phyloP scores from a whole-genome alignment of 2,329 filamentous ascomycete species.

The Talaromyces islandicus region DNA sequence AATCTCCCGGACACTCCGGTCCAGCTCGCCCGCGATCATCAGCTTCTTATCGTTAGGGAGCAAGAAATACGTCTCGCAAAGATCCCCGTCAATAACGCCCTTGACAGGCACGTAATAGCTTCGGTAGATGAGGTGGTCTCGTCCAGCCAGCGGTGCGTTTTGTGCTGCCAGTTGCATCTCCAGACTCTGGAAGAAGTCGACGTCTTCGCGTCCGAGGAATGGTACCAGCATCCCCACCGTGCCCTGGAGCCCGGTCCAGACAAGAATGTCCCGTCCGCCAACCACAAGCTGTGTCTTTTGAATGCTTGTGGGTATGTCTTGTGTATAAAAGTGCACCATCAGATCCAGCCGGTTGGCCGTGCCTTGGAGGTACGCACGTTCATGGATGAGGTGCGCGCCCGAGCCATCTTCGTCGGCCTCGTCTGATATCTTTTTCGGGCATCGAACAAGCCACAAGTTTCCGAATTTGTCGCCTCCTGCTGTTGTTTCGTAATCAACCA shows the following conservation, averaged over 20 bases:
- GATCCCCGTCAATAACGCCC: constrained; percentile 91
- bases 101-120: constrained; percentile 96
- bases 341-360: constrained; percentile 77
- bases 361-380: constrained; percentile 83
- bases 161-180: constrained; percentile 83
- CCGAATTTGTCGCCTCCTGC: constrained; percentile 97
- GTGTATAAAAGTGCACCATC: constrained; percentile 81
- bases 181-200: constrained; percentile 94
- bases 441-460: constrained; percentile 88
- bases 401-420: constrained; percentile 89
- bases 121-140: constrained; percentile 93
- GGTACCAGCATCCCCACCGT: constrained; percentile 91
- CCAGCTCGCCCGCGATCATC: constrained; percentile 88
- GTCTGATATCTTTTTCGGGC: constrained; percentile 76
- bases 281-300: constrained; percentile 85
- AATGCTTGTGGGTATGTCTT: constrained; percentile 88
- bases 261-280: constrained; percentile 81
- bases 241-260: constrained; percentile 93
- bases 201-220: constrained; percentile 84
- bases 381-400: constrained; percentile 84
- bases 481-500: constrained; percentile 96
- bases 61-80: constrained; percentile 85
- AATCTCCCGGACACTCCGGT: constrained; percentile 85
- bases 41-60: constrained; percentile 84
- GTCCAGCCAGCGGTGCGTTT: constrained; percentile 79